A percentile compares a stretch with the other conserved stretches of the same genome.
Evolutionary conservation across 2,329 filamentous ascomycete genomes (phyloP).

Genomic region (Aspergillus japonicus): DNA sequence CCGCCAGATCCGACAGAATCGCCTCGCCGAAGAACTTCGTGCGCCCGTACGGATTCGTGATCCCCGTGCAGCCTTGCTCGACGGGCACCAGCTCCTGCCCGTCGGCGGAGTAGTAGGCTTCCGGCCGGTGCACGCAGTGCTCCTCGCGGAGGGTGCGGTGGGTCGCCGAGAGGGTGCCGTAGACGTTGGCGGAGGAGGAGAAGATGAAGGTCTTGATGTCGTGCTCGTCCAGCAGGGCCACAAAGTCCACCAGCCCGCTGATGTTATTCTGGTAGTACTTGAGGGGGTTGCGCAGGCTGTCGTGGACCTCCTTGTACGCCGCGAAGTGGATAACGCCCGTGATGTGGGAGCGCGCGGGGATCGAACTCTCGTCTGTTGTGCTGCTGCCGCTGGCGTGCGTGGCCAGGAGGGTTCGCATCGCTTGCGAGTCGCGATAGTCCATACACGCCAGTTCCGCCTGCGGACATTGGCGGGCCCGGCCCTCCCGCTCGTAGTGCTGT

Average conservation of each 20-base stretch:
- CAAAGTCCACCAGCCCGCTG: constrained; percentile 59
- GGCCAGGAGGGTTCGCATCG: constrained; percentile 9
- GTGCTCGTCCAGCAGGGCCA: constrained; percentile 56
- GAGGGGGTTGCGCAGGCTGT: constrained; percentile 59
- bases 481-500: constrained; percentile 33
- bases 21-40: constrained; percentile 67
- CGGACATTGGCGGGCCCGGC: neutral
- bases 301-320: constrained; percentile 63
- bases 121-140: constrained; percentile 52
- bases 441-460: constrained; percentile 6
- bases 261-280: constrained; percentile 68
- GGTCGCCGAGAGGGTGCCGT: constrained; percentile 52
- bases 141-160: constrained; percentile 53
- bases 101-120: constrained; percentile 43
- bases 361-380: constrained; percentile 28
- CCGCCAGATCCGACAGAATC: constrained; percentile 60
- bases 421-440: constrained; percentile 8
- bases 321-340: constrained; percentile 66
- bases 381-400: constrained; percentile 26
- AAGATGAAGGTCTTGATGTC: constrained; percentile 65
- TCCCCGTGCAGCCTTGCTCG: constrained; percentile 53
- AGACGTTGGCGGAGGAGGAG: constrained; percentile 66
- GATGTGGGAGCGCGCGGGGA: constrained; percentile 49
- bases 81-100: constrained; percentile 41
- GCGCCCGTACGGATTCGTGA: constrained; percentile 64